Evolutionary conservation across 768 basidiomycete genomes (phyloP).

Genomic region (Boletellus sp.): DNA sequence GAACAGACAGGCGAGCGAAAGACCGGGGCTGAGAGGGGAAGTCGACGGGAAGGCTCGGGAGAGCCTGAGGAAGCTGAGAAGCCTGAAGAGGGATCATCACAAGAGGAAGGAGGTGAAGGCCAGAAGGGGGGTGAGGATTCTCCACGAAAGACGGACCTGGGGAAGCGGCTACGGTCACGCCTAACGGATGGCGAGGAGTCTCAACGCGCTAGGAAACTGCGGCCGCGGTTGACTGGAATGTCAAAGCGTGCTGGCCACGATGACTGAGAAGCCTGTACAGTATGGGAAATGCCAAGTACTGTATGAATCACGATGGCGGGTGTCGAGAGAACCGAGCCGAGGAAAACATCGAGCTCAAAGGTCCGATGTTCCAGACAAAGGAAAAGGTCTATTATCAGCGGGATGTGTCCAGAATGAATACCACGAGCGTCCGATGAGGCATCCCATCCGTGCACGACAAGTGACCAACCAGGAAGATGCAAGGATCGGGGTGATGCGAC

Average conservation of each 20-base stretch:
- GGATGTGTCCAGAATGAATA: no score
- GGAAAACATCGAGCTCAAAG: no score
- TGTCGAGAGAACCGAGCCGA: background rate
- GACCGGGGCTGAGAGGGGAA: background rate
- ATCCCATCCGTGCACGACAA: no score
- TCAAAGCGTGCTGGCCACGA: constrained; percentile 3
- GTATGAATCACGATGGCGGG: background rate
- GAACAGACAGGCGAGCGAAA: background rate
- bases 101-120: constrained; percentile 1
- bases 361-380: no score
- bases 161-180: constrained; percentile 19
- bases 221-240: constrained; percentile 1
- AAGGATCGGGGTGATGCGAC: no score
- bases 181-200: constrained; percentile 9
- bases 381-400: no score
- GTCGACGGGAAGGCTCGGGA: constrained; percentile 3
- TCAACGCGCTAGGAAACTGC: constrained; percentile 12
- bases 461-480: no score
- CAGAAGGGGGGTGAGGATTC: constrained; percentile 1
- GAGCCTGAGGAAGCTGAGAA: constrained; percentile 12
- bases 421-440: no score
- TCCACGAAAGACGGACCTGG: background rate
- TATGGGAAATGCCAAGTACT: background rate
- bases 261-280: background rate
- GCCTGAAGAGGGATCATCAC: constrained; percentile 7